These are phyloP conservation scores for Jamesozyma gamospora DNA, from an alignment of 805 yeast genomes.

Conservation along the genomic window DNA sequence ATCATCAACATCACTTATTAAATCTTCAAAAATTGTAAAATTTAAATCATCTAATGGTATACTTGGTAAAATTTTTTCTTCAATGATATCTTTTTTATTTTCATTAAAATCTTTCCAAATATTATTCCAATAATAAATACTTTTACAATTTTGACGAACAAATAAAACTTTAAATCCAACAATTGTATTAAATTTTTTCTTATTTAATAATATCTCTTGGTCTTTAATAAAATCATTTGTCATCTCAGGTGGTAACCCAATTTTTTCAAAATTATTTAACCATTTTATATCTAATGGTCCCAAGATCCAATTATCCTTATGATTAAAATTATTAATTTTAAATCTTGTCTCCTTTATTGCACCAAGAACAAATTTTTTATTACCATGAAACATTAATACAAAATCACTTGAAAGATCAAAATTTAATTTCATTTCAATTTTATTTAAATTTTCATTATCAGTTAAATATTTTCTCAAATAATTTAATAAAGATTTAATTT, in stretches of 20 bases:
- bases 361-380: constrained; percentile 17
- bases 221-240: too few species aligned
- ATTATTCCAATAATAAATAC: constrained; percentile 4
- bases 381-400: constrained; percentile 16
- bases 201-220: too few species aligned
- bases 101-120: constrained; percentile 2
- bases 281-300: constrained; percentile 6
- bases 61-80: not conserved
- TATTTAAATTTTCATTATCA: not conserved
- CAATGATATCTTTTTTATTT: not conserved
- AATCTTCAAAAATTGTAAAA: constrained; percentile 3
- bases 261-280: not conserved
- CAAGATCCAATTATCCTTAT: constrained; percentile 3
- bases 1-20: not conserved
- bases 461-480: not conserved
- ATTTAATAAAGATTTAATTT: not conserved
- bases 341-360: not conserved
- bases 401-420: not conserved
- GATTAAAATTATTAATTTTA: not conserved
- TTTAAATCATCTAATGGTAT: constrained; percentile 1
- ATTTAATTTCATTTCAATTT: not conserved
- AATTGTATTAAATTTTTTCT: not conserved
- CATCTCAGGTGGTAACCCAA: constrained; percentile 3
- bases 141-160: constrained; percentile 3
- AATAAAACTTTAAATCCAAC: constrained; percentile 8